phyloP scores from a whole-genome alignment of 208 protist genomes.

The Leishmania tarentolae region DNA sequence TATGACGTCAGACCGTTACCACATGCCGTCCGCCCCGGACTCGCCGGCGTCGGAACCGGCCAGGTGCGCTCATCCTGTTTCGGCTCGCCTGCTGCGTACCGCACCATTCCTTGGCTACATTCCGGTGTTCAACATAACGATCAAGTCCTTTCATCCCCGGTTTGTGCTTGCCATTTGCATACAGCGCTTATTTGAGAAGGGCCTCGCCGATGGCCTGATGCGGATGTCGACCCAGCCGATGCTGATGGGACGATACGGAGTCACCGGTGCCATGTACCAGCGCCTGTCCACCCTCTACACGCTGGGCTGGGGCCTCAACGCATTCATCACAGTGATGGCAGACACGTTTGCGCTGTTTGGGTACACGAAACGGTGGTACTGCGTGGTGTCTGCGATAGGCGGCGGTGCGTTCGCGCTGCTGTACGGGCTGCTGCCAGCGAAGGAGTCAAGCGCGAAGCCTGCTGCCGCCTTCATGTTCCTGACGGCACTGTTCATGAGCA shows the following conservation, averaged over 20 bases:
- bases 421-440: slow-evolving; percentile 52
- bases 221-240: slow-evolving; percentile 46
- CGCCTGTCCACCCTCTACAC: slow-evolving; percentile 50
- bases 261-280: slow-evolving; percentile 47
- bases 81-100: slow-evolving; percentile 13
- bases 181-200: slow-evolving; percentile 55
- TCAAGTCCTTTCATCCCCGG: slow-evolving; percentile 45
- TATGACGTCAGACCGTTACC: slow-evolving; percentile 9
- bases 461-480: slow-evolving; percentile 57
- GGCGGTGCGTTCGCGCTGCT: slow-evolving; percentile 50
- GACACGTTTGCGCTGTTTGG: slow-evolving; percentile 68
- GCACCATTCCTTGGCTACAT: slow-evolving; percentile 33
- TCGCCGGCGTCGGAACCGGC: not conserved
- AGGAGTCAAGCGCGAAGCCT: slow-evolving; percentile 33
- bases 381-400: slow-evolving; percentile 48
- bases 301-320: slow-evolving; percentile 70
- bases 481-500: slow-evolving; percentile 50
- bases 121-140: slow-evolving; percentile 51
- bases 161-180: slow-evolving; percentile 51
- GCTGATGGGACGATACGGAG: slow-evolving; percentile 49
- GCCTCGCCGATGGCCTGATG: slow-evolving; percentile 59
- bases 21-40: not conserved
- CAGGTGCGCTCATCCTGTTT: slow-evolving; percentile 30
- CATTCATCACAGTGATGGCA: slow-evolving; percentile 60
- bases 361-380: slow-evolving; percentile 83